These are phyloP conservation scores for Candida khao-thaluensis DNA, from an alignment of 805 yeast species.

Conservation along the genomic window DNA sequence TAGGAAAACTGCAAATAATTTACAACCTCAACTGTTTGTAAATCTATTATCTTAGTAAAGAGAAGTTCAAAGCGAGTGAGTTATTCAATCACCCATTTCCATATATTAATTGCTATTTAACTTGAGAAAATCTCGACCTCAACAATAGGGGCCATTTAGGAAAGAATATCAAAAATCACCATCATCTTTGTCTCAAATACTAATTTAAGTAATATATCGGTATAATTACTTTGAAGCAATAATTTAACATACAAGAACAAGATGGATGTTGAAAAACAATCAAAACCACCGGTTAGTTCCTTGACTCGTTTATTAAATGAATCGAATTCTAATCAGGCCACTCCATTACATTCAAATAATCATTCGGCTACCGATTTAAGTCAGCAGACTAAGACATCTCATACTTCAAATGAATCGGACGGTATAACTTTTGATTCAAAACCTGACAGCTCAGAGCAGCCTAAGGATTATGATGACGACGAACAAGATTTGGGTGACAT, in stretches of 20 bases:
- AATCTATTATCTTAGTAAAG: too few relatives aligned
- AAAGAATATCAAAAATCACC: too few relatives aligned
- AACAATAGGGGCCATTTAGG: too few relatives aligned
- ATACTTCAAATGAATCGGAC: slow-evolving; percentile 14
- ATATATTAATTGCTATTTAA: not conserved
- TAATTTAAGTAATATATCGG: too few relatives aligned
- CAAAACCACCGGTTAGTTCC: slow-evolving; percentile 30
- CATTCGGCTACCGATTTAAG: slow-evolving; percentile 12
- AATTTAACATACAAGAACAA: too few relatives aligned
- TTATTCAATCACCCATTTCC: too few relatives aligned
- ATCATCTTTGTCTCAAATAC: too few relatives aligned
- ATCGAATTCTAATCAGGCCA: slow-evolving; percentile 23
- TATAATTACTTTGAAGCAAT: too few relatives aligned
- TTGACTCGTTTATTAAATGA: slow-evolving; percentile 40
- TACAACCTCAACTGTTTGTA: too few relatives aligned
- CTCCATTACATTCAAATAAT: slow-evolving; percentile 16
- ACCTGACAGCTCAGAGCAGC: not conserved
- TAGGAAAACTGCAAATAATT: too few relatives aligned
- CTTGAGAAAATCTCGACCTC: not conserved
- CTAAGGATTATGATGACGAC: not conserved
- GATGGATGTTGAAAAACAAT: slow-evolving; percentile 3
- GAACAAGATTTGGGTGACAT: slow-evolving; percentile 11
- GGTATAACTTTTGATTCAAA: slow-evolving; percentile 14
- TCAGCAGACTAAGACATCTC: slow-evolving; percentile 9
- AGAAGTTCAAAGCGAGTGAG: not conserved